These are phyloP conservation scores for Schizothecium vesticola DNA, from an alignment of 495 filamentous ascomycete species.

Conservation along the genomic window DNA sequence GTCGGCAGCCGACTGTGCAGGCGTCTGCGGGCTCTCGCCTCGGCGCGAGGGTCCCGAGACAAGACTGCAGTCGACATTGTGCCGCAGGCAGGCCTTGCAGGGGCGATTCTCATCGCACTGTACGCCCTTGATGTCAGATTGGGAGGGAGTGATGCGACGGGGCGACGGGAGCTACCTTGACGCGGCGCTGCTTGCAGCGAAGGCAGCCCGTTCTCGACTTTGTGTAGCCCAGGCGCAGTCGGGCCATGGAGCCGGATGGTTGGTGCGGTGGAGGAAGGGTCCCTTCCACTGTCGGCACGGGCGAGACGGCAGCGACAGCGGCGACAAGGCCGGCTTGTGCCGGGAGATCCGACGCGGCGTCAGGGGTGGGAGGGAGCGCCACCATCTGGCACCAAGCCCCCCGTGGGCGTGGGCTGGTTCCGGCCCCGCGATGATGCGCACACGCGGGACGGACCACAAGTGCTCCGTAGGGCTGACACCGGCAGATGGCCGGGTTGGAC, in stretches of 20 bases:
- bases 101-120: slow-evolving; percentile 30
- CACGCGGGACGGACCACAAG: neutral
- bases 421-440: neutral
- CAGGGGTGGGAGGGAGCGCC: neutral
- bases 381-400: neutral
- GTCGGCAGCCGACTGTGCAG: neutral
- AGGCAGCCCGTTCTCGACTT: slow-evolving; percentile 27
- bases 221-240: slow-evolving; percentile 27
- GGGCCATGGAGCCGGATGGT: slow-evolving; percentile 12
- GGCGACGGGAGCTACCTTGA: slow-evolving; percentile 20
- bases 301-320: neutral
- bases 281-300: neutral
- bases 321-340: neutral
- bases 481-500: neutral
- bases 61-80: slow-evolving; percentile 29
- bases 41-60: neutral
- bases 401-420: neutral
- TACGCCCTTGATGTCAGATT: neutral
- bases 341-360: neutral
- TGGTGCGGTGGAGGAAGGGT: neutral
- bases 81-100: slow-evolving; percentile 28
- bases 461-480: neutral
- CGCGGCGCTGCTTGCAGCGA: slow-evolving; percentile 28
- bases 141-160: neutral
- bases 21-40: slow-evolving; percentile 1